These are phyloP conservation scores for Acacia concinna DNA, from an alignment of 331 rosid species.

Conservation along the genomic window DNA sequence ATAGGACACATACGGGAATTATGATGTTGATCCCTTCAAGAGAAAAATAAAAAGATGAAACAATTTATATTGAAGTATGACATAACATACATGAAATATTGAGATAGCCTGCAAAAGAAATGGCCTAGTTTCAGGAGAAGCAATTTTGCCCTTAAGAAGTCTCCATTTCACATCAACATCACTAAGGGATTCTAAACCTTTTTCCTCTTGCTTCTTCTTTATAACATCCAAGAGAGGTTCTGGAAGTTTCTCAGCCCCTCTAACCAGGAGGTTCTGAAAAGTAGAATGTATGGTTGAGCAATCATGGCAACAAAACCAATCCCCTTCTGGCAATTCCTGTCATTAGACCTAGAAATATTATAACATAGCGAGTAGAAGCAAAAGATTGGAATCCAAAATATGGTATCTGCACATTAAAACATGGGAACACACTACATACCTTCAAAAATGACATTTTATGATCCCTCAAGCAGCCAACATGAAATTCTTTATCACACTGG, in stretches of 20 bases:
- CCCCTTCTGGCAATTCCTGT: constrained; percentile 94
- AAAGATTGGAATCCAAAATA: constrained; percentile 12
- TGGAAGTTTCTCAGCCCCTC: constrained; percentile 78
- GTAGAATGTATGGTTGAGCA: constrained; percentile 79
- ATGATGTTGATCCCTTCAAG: constrained; percentile 3
- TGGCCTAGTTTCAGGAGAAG: constrained; percentile 80
- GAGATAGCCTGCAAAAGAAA: constrained; percentile 83
- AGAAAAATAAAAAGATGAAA: neutral
- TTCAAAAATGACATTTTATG: constrained; percentile 93
- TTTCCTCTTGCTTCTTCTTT: constrained; percentile 70
- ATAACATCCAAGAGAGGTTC: constrained; percentile 66
- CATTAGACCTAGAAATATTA: constrained; percentile 24
- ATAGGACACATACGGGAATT: constrained; percentile 28
- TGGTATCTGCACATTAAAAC: constrained; percentile 27
- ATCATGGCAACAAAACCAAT: constrained; percentile 90
- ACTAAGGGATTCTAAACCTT: constrained; percentile 47
- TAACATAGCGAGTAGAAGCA: constrained; percentile 21
- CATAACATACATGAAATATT: constrained; percentile 76
- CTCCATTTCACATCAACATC: constrained; percentile 88
- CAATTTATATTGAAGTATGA: constrained; percentile 27
- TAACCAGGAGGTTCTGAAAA: constrained; percentile 63
- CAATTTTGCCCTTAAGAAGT: constrained; percentile 83
- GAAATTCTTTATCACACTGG: constrained; percentile 98
- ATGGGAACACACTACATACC: constrained; percentile 48
- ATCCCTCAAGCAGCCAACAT: constrained; percentile 95